Conservation (phyloP, 179 eudicot genomes). For the Gypsophila paniculata region DNA sequence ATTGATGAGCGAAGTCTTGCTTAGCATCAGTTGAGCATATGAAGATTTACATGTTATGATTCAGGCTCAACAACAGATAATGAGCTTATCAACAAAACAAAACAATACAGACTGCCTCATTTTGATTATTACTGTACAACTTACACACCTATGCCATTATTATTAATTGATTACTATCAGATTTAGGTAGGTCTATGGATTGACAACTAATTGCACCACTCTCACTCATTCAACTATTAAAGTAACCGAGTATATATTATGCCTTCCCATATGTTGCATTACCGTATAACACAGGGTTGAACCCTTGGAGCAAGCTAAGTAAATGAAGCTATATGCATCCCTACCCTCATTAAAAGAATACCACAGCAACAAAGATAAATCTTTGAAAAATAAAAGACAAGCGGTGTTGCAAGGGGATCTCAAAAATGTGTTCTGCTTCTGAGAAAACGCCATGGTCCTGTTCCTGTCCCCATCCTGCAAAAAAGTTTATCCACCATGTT, state of each 20-base stretch:
- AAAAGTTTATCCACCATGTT: neutral
- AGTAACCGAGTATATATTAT: neutral
- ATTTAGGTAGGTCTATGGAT: neutral
- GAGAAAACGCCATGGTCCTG: slow-evolving; percentile 90
- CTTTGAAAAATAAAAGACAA: neutral
- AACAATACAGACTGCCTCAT: neutral
- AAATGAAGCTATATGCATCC: neutral
- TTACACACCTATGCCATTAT: neutral
- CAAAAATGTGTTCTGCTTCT: slow-evolving; percentile 23
- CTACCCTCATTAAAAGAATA: too few relatives aligned
- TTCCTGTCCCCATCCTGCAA: slow-evolving; percentile 79
- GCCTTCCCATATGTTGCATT: neutral
- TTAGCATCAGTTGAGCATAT: too few relatives aligned
- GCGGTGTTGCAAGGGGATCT: neutral
- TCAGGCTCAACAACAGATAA: too few relatives aligned
- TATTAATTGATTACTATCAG: neutral
- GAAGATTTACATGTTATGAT: neutral
- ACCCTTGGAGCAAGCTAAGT: neutral
- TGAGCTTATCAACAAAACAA: neutral
- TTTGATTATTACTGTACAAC: neutral
- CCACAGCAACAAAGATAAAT: too few relatives aligned
- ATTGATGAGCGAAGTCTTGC: too few relatives aligned
- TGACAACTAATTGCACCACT: neutral
- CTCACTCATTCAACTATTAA: slow-evolving; percentile 9
- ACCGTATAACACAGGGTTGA: neutral